Percentiles rank a stretch among this genome's conserved stretches.
phyloP scores from a whole-genome alignment of 345 rosid genomes.

The Aurinia saxatilis region DNA sequence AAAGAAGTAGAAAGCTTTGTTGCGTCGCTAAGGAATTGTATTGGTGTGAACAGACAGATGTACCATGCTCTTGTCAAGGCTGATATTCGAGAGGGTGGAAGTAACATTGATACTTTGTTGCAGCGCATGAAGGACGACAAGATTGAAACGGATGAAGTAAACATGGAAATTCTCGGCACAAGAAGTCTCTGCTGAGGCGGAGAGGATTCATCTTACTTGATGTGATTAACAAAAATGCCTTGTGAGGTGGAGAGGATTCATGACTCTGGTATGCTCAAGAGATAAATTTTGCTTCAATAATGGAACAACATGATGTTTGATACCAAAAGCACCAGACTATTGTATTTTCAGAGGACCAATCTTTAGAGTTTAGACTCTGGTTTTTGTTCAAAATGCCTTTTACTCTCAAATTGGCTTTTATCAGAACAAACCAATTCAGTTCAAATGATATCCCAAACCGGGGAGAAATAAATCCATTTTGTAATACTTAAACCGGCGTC shows the following conservation, averaged over 20 bases:
- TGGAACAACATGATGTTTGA: not conserved
- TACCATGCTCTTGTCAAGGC: conserved; percentile 57
- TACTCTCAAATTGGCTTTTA: not conserved
- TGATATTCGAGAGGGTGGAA: conserved; percentile 36
- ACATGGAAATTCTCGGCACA: conserved; percentile 27
- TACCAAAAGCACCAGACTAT: not conserved
- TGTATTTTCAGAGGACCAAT: no score
- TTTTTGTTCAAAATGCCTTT: no score
- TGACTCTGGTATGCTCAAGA: not conserved
- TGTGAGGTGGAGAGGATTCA: not conserved
- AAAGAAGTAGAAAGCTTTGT: conserved; percentile 50
- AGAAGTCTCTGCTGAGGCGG: conserved; percentile 12
- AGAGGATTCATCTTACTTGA: not conserved
- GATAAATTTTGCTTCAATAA: not conserved
- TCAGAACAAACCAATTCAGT: no score
- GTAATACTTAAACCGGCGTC: no score
- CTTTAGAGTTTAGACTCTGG: no score
- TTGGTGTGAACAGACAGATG: conserved; percentile 42
- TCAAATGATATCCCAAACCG: no score
- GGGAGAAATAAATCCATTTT: not conserved
- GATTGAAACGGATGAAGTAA: conserved; percentile 47
- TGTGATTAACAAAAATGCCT: not conserved
- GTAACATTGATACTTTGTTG: conserved; percentile 34
- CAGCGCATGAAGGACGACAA: conserved; percentile 50
- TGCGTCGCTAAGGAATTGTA: conserved; percentile 29